Evolutionary conservation across 106 monocot species (phyloP), one percentile per base, ranked within the genome.

Genomic region (Dendrobium chrysotoxum): DNA sequence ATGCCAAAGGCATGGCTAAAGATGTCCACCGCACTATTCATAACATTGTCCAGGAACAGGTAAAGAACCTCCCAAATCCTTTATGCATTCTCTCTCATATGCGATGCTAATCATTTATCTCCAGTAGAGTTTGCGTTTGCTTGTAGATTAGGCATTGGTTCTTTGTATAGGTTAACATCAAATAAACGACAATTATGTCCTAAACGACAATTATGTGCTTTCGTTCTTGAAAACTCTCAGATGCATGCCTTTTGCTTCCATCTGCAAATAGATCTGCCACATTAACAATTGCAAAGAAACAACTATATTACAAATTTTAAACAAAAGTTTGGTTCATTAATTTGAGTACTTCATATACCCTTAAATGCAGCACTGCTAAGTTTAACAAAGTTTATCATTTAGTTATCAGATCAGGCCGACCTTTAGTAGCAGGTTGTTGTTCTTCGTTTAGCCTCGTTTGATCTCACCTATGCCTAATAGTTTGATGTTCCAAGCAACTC

Each of bases 1-100:
- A 93, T 87, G 93, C 93, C 23, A 93, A 93, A 84, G 88, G 93
- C 76, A 93, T 93, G 93, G 93, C 93, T n/a, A 88, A 82, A 80
- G 93, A 93, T 81, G 93, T 93, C 47, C 88, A 93, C 77, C 81
- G 90, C 15, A 85, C 83, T 71, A 86, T 93, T 73, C 90, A 90
- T 81, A 93, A 85, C 6, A 90, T 93, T 40, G 86, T 84, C 67
- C 90, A 90, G 78, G 90, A 93, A 44, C 82, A 82, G 82, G 82
- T 82, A 70, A 41, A 20, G 3, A 74, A 40, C 18, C 5, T 61
- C 61, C 61, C 23, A n/a, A 61, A 23, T 58, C 61, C 1, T 23
- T 68, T 31, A 0, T 65, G 26, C 7, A 65, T 23, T 65, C 15
- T 11, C 55, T 55, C 17, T 55, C 55, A 55, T 11, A 55, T 55